Evolutionary conservation across 306 rosid genomes (phyloP), one percentile per base, ranked within the genome.

Genomic region (Alnus glutinosa): DNA sequence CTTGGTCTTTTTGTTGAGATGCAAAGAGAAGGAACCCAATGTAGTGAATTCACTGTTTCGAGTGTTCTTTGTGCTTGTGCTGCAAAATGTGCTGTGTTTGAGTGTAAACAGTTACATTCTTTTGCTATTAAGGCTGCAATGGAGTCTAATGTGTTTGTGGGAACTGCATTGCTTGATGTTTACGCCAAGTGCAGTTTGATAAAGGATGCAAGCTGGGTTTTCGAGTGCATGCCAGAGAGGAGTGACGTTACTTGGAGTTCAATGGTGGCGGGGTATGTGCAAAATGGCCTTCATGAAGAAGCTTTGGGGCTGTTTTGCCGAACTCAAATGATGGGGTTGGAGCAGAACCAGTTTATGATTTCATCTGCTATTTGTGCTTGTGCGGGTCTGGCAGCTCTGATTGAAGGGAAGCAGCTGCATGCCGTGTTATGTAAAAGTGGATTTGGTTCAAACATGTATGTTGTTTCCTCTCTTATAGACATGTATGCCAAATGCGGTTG

Each of bases 401-500:
- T 88, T 47, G 92, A 89, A 88, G 98, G 97, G 78, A 91, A 77
- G 59, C 97, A 89, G 83, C 80, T 91, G 67, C 94, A 92, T 83
- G 89, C 92, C 6, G n/a, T 86, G 83, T 80, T 89, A 44, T 81
- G 81, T 54, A 94, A 92, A 80, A 81, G 81, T 46, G 97, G 97
- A 73, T 85, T 84, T 78, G 83, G 81, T 73, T 89, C 83, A 9
- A 92, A 91, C 52, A 11, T 86, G 30, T 89, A 83, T 80, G 81
- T 89, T 28, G 76, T 80, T 77, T 88, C 95, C 55, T 88, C 97
- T 57, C 88, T 94, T 79, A 75, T 92, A 46, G 97, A 91, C 81
- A 92, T 94, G 97, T 92, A 89, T 79, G 94, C 97, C 75, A 94
- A 89, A 85, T 92, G 97, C 28, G 97, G 97, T 77, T 79, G 92